Base-by-base conservation (phyloP, 1,284 basidiomycete genomes). In the Xerocomus nothofagi region DNA sequence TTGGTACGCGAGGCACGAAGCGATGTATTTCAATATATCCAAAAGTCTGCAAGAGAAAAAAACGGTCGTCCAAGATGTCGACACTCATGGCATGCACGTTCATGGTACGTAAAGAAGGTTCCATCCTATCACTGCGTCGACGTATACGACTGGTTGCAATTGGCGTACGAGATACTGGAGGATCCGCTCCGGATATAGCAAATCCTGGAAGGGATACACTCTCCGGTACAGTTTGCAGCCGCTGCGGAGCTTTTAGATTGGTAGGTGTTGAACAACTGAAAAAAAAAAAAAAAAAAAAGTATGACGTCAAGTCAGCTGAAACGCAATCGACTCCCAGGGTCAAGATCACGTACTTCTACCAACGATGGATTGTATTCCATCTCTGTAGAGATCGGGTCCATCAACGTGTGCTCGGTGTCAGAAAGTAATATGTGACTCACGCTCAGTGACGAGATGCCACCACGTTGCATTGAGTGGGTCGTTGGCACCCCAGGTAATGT, bases 381-480 rank as follows among this genome's bases (percentile, higher is more conserved):
- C 45, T 62, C 68, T 71, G 38, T n/a, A 21, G 7, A 29, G 6
- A n/a, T 23, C 15, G 5, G 4, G 21, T 14, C 6, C 17, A 11
- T 50, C 30, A 53, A 24, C 11, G 10, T 21, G 14, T 4, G 18
- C 3, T 17, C 4, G 4, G 15, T n/a, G 17, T 17, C 10, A 6
- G 10, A 39, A 45, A 17, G 6, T 2, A 9, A 15, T 3, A 6
- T 4, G 2, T 4, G 2, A 67, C 62, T 30, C 43, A 69, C 69
- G 59, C 39, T 78, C 73, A 0, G 77, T 78, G 18, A 79, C 66
- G 7, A 66, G 66, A 40, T 77, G 73, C 74, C 75, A 78, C 71
- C 76, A 79, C 0, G 77, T 76, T 11, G 74, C 77, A 51, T 79
- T 79, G 11, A 78, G 61, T 3, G 78, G 74, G 15, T 72, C 74